A percentile compares a stretch with the other conserved stretches of the same genome.
Evolutionary conservation across 441 rosid species (phyloP).

Genomic region (Brassica balearica): DNA sequence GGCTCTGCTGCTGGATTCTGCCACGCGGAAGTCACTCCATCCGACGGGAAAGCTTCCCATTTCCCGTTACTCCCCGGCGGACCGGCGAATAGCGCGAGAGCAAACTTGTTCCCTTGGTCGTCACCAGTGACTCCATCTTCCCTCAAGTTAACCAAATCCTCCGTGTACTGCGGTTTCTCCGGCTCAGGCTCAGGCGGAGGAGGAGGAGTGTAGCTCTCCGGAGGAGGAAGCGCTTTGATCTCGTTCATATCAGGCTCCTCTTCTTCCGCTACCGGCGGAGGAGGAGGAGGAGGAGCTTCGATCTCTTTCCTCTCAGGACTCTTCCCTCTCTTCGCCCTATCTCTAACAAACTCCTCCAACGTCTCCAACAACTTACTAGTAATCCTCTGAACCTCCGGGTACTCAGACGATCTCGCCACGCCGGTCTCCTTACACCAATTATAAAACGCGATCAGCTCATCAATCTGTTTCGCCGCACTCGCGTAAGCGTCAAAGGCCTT

Average conservation of each 20-base stretch:
- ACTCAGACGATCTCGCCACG: conserved; percentile 66
- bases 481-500: conserved; percentile 61
- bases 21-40: conserved; percentile 81
- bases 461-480: conserved; percentile 61
- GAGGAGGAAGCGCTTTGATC: conserved; percentile 68
- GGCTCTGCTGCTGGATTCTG: conserved; percentile 78
- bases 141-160: conserved; percentile 60
- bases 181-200: conserved; percentile 52
- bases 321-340: conserved; percentile 50
- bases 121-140: conserved; percentile 57
- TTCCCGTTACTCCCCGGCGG: conserved; percentile 52
- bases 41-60: conserved; percentile 65
- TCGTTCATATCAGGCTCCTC: conserved; percentile 57
- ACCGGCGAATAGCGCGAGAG: conserved; percentile 62
- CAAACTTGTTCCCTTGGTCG: conserved; percentile 69
- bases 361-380: conserved; percentile 59
- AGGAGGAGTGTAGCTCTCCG: conserved; percentile 51
- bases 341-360: conserved; percentile 61
- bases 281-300: conserved; percentile 44
- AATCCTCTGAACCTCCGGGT: conserved; percentile 63
- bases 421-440: conserved; percentile 68
- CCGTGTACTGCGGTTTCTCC: conserved; percentile 47
- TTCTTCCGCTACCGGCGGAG: conserved; percentile 23
- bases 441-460: conserved; percentile 61
- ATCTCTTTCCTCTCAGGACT: conserved; percentile 56